phyloP scores from a whole-genome alignment of 2,329 filamentous ascomycete genomes.

The Penicillium capsulatum region DNA sequence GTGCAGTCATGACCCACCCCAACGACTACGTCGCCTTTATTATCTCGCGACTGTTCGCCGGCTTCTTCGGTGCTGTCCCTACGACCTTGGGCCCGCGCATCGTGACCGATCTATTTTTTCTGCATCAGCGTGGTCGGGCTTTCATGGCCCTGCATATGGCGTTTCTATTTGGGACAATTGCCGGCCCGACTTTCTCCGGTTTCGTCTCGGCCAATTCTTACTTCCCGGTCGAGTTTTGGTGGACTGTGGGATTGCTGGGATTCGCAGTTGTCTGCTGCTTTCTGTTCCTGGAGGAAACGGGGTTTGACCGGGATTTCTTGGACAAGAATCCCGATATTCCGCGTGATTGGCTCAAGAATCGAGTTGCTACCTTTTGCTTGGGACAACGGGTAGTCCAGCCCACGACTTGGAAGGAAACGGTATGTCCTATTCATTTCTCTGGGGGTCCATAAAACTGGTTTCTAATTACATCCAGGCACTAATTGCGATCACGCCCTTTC shows the following conservation, averaged over 20 bases:
- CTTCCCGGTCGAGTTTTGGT: conserved; percentile 44
- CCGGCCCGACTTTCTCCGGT: conserved; percentile 39
- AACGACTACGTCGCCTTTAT: conserved; percentile 37
- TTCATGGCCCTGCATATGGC: conserved; percentile 38
- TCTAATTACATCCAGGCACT: conserved; percentile 9
- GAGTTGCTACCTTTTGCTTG: conserved; percentile 28
- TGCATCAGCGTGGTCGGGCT: conserved; percentile 42
- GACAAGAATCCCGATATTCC: conserved; percentile 18
- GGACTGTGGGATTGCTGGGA: conserved; percentile 39
- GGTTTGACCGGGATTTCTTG: conserved; percentile 27
- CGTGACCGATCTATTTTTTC: conserved; percentile 44
- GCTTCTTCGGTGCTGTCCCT: conserved; percentile 41
- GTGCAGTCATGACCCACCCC: conserved; percentile 33
- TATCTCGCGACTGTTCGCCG: conserved; percentile 38
- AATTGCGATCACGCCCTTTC: conserved; percentile 22
- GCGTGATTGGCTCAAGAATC: conserved; percentile 18
- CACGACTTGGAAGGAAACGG: conserved; percentile 24
- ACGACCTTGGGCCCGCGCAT: conserved; percentile 39
- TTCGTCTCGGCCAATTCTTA: conserved; percentile 36
- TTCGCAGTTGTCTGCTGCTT: conserved; percentile 35
- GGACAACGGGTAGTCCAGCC: conserved; percentile 20
- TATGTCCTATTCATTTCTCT: no score
- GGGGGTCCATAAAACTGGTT: no score
- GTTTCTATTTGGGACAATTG: conserved; percentile 37
- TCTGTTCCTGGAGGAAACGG: conserved; percentile 41